A percentile compares a stretch with the other conserved stretches of the same genome.
phyloP scores from a whole-genome alignment of 78 protist species.

The Dictyostelium intermedium region DNA sequence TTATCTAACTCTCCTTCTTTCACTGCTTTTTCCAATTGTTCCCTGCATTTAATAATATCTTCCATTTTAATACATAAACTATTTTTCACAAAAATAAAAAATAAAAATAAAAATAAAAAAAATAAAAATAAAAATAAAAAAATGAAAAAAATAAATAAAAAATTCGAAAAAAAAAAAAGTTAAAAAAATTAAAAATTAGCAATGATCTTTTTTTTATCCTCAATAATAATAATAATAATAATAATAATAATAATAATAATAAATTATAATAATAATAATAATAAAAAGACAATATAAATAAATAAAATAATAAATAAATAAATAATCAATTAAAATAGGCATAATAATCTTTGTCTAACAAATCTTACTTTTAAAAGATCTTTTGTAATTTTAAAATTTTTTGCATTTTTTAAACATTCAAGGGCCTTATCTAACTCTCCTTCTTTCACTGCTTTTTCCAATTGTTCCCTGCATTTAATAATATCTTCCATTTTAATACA shows the following conservation, averaged over 20 bases:
- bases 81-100: neutral
- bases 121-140: neutral
- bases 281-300: neutral
- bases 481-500: conserved; percentile 10
- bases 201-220: no score
- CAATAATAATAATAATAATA: no score
- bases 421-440: neutral
- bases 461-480: neutral
- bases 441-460: conserved; percentile 11
- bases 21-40: conserved; percentile 18
- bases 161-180: neutral
- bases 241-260: no score
- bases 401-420: neutral
- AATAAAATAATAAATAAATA: neutral
- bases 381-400: neutral
- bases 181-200: neutral
- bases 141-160: neutral
- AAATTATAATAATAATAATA: no score
- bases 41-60: neutral
- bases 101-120: neutral
- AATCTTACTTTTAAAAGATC: conserved; percentile 9
- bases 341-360: neutral
- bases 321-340: neutral
- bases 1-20: neutral
- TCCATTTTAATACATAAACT: neutral